phyloP scores from a whole-genome alignment of 768 basidiomycete genomes.

The Termitomyces titanicus region DNA sequence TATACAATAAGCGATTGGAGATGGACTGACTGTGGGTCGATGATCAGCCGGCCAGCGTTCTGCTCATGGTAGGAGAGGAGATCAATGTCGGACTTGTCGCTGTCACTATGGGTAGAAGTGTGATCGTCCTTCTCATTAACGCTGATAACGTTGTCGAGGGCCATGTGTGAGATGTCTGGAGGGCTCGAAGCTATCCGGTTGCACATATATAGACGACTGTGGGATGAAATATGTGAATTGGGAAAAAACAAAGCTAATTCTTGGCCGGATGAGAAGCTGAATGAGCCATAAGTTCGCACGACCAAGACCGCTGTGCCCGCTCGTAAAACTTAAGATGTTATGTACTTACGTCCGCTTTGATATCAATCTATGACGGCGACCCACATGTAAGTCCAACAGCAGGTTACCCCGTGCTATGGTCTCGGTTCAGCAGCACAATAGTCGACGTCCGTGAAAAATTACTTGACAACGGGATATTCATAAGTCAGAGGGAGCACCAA shows the following conservation, averaged over 20 bases:
- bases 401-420: neutral
- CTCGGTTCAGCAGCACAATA: neutral
- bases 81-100: slow-evolving; percentile 24
- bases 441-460: neutral
- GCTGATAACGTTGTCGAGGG: slow-evolving; percentile 17
- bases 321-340: too few species aligned
- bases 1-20: neutral
- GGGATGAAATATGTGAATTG: neutral
- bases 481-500: neutral
- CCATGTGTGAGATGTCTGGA: slow-evolving; percentile 17
- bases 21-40: slow-evolving; percentile 53
- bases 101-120: slow-evolving; percentile 14
- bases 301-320: too few species aligned
- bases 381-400: too few species aligned
- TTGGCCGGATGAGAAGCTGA: too few species aligned
- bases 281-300: too few species aligned
- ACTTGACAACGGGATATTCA: neutral
- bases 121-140: slow-evolving; percentile 18
- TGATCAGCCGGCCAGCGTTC: slow-evolving; percentile 53
- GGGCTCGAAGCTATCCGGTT: neutral
- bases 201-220: neutral
- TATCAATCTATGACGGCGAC: too few species aligned
- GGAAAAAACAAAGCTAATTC: too few species aligned
- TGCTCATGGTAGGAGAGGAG: slow-evolving; percentile 47
- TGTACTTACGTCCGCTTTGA: too few species aligned